Conservation (phyloP, 164 flowering plant species). For the Nelumbo lutea region DNA sequence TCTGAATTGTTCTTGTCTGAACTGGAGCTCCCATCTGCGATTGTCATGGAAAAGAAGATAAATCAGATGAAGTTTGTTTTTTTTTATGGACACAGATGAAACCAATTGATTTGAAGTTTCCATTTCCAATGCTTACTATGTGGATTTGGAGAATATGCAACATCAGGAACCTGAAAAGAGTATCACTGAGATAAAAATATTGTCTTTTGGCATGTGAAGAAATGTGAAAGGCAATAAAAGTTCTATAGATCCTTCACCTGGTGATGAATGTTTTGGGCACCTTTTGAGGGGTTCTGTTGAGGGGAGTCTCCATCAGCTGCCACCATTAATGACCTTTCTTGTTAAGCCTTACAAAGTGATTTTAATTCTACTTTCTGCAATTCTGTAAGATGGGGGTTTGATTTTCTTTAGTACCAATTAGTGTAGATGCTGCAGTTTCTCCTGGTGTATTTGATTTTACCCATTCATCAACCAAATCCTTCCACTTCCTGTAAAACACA, state of each 20-base stretch:
- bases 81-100: neutral
- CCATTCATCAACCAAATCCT: slow-evolving; percentile 92
- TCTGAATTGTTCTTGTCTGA: slow-evolving; percentile 54
- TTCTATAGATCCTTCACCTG: slow-evolving; percentile 38
- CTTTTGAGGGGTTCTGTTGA: slow-evolving; percentile 32
- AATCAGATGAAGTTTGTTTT: neutral
- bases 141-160: slow-evolving; percentile 66
- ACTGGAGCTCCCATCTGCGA: slow-evolving; percentile 58
- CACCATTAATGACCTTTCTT: slow-evolving; percentile 14
- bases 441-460: slow-evolving; percentile 53
- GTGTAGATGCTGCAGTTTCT: slow-evolving; percentile 33
- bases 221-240: neutral
- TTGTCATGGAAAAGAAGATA: neutral
- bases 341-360: neutral
- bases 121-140: slow-evolving; percentile 59
- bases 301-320: slow-evolving; percentile 76
- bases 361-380: neutral
- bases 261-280: slow-evolving; percentile 47
- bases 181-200: slow-evolving; percentile 3
- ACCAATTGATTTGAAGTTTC: neutral
- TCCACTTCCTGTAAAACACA: slow-evolving; percentile 73
- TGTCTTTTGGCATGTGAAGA: neutral
- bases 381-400: neutral
- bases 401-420: slow-evolving; percentile 32
- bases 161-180: slow-evolving; percentile 66